These are phyloP conservation scores for Tinospora cordifolia DNA, from an alignment of 164 flowering plant species.

Conservation along the genomic window DNA sequence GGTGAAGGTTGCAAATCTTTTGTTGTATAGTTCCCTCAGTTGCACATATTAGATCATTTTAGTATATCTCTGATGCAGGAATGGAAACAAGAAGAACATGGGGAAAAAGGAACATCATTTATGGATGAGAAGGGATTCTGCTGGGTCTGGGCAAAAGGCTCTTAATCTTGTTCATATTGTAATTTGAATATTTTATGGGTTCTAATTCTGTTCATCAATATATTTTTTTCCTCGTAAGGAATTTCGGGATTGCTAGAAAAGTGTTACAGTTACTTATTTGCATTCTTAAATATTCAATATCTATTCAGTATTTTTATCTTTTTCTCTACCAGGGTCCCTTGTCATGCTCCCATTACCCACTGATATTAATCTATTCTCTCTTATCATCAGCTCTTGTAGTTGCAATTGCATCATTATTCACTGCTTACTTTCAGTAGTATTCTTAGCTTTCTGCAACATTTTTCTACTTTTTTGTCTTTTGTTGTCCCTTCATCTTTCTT, in stretches of 20 bases:
- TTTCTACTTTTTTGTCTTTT: too few species aligned
- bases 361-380: too few species aligned
- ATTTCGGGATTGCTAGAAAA: not conserved
- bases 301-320: not conserved
- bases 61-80: conserved; percentile 19
- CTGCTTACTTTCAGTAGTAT: too few species aligned
- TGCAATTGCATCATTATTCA: too few species aligned
- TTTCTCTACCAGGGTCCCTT: too few species aligned
- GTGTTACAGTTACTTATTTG: not conserved
- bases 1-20: not conserved
- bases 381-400: too few species aligned
- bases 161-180: conserved; percentile 66
- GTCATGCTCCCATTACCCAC: too few species aligned
- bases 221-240: too few species aligned
- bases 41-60: too few species aligned
- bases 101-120: conserved; percentile 61
- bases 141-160: conserved; percentile 83
- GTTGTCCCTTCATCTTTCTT: too few species aligned
- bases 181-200: conserved; percentile 10
- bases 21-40: not conserved
- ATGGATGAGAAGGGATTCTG: conserved; percentile 81
- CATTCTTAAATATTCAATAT: not conserved
- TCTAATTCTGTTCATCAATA: not conserved
- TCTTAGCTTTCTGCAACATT: too few species aligned
- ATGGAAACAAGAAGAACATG: conserved; percentile 17